Evolutionary conservation across 306 rosid species (phyloP).

Genomic region (Carpinus fangiana): DNA sequence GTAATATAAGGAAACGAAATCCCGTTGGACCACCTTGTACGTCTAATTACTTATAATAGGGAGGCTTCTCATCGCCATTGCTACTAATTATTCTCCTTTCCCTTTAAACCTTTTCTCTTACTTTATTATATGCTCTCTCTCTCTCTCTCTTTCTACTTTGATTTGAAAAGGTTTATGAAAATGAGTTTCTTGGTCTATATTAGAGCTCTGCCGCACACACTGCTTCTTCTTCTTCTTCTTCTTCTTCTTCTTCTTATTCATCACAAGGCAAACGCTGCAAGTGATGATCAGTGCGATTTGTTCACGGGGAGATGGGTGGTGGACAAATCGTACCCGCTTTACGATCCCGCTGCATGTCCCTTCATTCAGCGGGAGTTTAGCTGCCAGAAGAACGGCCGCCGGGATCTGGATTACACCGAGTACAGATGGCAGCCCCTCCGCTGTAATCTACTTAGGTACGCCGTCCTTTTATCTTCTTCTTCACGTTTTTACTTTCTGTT

Average conservation of each 20-base stretch:
- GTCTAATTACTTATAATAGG: not conserved
- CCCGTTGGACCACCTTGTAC: not conserved
- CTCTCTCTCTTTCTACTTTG: not conserved
- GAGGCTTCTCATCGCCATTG: not conserved
- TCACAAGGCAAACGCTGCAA: not conserved
- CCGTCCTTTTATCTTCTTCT: not conserved
- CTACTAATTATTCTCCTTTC: not conserved
- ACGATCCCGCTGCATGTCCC: slow-evolving; percentile 52
- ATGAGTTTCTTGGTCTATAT: slow-evolving; percentile 27
- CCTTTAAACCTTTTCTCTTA: not conserved
- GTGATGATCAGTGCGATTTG: slow-evolving; percentile 39
- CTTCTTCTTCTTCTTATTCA: not conserved
- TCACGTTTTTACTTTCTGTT: not conserved
- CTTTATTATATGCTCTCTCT: not conserved
- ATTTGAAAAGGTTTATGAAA: not conserved
- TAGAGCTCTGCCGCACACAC: not conserved
- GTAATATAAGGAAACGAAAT: not conserved
- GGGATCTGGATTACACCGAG: slow-evolving; percentile 59
- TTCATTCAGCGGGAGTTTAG: slow-evolving; percentile 77
- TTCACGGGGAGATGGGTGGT: slow-evolving; percentile 71
- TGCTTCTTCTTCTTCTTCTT: not conserved
- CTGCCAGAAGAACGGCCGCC: slow-evolving; percentile 75
- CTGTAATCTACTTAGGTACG: slow-evolving; percentile 61
- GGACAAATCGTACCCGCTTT: slow-evolving; percentile 66
- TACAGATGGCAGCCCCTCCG: slow-evolving; percentile 80